Base-by-base conservation (phyloP, 306 rosid species). In the Coriaria nepalensis region DNA sequence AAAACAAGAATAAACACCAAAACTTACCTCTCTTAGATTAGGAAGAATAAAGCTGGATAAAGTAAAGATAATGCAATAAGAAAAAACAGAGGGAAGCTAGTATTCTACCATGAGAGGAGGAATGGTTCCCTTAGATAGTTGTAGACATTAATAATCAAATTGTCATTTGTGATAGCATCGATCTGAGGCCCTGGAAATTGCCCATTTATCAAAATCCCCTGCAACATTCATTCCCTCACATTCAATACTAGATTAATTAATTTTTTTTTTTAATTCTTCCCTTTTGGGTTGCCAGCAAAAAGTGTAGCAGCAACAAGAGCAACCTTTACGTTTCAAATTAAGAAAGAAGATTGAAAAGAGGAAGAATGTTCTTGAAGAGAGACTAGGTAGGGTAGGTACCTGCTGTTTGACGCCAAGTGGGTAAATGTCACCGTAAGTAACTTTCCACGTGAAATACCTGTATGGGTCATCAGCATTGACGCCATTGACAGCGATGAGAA, bases 171-270 rank as follows among this genome's bases (percentile, higher is more conserved):
- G 41, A 90, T 74, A 45, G 98, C 87, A 10, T 90, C 95, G n/a
- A 90, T 90, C 49, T 90, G 92, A 45, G 98, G 98, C 49, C 98
- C 98, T 0, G 98, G 98, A 62, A 90, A 90, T 66, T 90, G 97
- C 7, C 92, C 92, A 60, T 90, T 90, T 56, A 90, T 84, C 78
- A 90, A 77, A 62, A 90, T 90, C 57, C 85, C 97, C 97, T 90
- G 78, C 68, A 69, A 46, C 59, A 65, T 8, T 45, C 4, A 14
- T 35, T 34, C 43, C 55, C 32, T n/a, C 47, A 33, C 52, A 20
- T 55, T 46, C 35, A 6, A 48, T 15, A 37, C 50, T 63, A 32
- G 37, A 5, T 6, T 10, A 43, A 51, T 40, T 11, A 50, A 41
- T 40, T 13, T 13, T 20, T 59, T 39, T 32, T 40, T 43, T 37